Evolutionary conservation across 495 filamentous ascomycete genomes (phyloP).

Genomic region (Hypoxylon crocopeplum): DNA sequence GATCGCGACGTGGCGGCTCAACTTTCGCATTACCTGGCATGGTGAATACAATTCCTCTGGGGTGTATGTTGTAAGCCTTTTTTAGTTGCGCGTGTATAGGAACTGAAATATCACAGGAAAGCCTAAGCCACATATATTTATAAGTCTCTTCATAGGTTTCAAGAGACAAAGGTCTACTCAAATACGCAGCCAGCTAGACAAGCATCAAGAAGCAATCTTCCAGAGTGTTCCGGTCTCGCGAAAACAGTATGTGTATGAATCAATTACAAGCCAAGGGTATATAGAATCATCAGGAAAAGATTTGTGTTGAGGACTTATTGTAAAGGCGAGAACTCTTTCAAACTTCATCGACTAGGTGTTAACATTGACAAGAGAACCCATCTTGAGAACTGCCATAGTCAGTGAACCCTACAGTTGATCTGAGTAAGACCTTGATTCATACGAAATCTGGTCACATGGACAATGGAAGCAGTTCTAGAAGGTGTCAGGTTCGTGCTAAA

Average conservation of each 20-base stretch:
- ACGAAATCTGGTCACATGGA: slow-evolving; percentile 3
- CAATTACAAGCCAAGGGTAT: neutral
- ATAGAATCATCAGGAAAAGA: neutral
- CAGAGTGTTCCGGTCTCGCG: slow-evolving; percentile 7
- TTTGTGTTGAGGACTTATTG: neutral
- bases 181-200: neutral
- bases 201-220: slow-evolving; percentile 3
- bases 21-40: slow-evolving; percentile 4
- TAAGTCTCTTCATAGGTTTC: neutral
- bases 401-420: neutral
- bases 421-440: too few species aligned
- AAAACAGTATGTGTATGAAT: neutral
- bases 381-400: too few species aligned
- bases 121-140: neutral
- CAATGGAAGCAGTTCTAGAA: slow-evolving; percentile 20
- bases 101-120: neutral
- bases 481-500: neutral
- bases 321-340: neutral
- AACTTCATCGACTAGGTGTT: neutral
- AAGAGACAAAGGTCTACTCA: slow-evolving; percentile 2
- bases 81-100: neutral
- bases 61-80: neutral
- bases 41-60: neutral
- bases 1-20: neutral
- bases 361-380: slow-evolving; percentile 7